These are phyloP conservation scores for Aspergillus niger DNA, from an alignment of 2,329 filamentous ascomycete species.

Conservation along the genomic window DNA sequence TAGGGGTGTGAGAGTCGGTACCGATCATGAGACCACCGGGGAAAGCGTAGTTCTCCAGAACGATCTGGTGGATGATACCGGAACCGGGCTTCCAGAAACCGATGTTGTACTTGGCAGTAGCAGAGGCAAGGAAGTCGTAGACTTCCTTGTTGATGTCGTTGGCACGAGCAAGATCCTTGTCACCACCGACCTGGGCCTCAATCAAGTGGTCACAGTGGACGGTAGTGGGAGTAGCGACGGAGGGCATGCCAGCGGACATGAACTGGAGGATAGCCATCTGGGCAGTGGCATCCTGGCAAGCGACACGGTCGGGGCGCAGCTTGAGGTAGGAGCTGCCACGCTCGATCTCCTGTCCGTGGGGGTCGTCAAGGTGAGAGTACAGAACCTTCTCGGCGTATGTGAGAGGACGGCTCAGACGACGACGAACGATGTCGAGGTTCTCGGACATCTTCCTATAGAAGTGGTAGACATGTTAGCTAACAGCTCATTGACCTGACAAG, in stretches of 20 bases:
- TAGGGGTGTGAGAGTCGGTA: conserved; percentile 97
- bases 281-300: conserved; percentile 98
- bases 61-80: conserved; percentile 98
- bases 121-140: conserved; percentile 91
- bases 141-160: conserved; percentile 98
- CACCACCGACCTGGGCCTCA: conserved; percentile 90
- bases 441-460: conserved; percentile 88
- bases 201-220: conserved; percentile 99
- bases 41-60: conserved; percentile 99
- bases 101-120: conserved; percentile 99
- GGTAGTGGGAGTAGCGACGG: conserved; percentile 89
- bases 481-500: not conserved
- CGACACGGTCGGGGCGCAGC: conserved; percentile 94
- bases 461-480: conserved; percentile 26
- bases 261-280: conserved; percentile 99
- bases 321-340: conserved; percentile 94
- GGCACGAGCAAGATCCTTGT: conserved; percentile 89
- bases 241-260: conserved; percentile 97
- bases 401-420: conserved; percentile 86
- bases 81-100: conserved; percentile 99
- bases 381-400: conserved; percentile 98
- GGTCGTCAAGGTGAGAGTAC: conserved; percentile 98
- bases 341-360: conserved; percentile 93
- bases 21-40: conserved; percentile 97
- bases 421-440: conserved; percentile 88